These are phyloP conservation scores for Pseudogymnoascus sp. DNA, from an alignment of 2,329 filamentous ascomycete genomes.

Conservation along the genomic window DNA sequence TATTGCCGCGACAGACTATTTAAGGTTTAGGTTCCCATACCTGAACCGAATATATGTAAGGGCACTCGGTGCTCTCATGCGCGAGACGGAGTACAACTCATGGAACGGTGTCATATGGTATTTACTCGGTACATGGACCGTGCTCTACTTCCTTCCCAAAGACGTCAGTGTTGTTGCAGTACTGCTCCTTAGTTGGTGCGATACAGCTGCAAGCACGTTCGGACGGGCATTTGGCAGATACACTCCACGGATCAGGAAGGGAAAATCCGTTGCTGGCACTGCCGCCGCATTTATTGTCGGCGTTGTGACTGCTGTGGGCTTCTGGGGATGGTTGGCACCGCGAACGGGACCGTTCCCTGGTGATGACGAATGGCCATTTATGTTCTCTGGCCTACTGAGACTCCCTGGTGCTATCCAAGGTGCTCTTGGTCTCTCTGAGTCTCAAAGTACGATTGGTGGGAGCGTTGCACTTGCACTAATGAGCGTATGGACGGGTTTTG, in stretches of 20 bases:
- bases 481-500: constrained; percentile 79
- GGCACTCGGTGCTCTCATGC: constrained; percentile 82
- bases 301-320: constrained; percentile 71
- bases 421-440: constrained; percentile 50
- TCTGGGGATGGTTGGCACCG: constrained; percentile 82
- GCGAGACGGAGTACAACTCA: constrained; percentile 85
- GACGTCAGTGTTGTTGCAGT: constrained; percentile 86
- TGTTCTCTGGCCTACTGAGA: constrained; percentile 71
- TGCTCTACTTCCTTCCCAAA: constrained; percentile 82
- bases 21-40: constrained; percentile 72
- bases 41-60: constrained; percentile 85
- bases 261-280: constrained; percentile 88
- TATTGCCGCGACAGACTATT: constrained; percentile 70
- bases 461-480: constrained; percentile 67
- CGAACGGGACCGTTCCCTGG: constrained; percentile 56
- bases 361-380: constrained; percentile 62
- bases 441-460: constrained; percentile 57
- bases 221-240: constrained; percentile 83
- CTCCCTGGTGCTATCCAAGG: constrained; percentile 54
- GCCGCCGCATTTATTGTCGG: constrained; percentile 76
- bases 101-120: constrained; percentile 99
- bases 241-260: constrained; percentile 73
- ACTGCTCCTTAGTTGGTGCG: constrained; percentile 91
- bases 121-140: constrained; percentile 79
- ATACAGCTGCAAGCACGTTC: constrained; percentile 92